These are phyloP conservation scores for Aureobasidium namibiae DNA, from an alignment of 2,329 filamentous ascomycete genomes.

Conservation along the genomic window DNA sequence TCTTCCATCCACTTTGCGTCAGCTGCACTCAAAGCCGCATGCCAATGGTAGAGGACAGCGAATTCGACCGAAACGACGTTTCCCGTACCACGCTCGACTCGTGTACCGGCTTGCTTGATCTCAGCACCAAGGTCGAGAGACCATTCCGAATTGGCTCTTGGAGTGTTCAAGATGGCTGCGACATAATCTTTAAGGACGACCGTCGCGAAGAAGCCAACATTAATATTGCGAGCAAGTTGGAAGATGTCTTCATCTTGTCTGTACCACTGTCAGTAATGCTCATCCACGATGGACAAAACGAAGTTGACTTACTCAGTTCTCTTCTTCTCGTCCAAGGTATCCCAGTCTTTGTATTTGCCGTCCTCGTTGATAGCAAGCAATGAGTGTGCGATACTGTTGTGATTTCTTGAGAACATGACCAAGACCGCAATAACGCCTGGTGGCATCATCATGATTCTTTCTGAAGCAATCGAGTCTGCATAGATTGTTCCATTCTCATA, in stretches of 20 bases:
- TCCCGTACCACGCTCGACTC: slow-evolving; percentile 35
- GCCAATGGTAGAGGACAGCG: slow-evolving; percentile 41
- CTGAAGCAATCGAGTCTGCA: slow-evolving; percentile 37
- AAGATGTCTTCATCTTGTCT: slow-evolving; percentile 44
- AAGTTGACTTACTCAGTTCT: slow-evolving; percentile 31
- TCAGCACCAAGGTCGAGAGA: slow-evolving; percentile 38
- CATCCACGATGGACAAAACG: not conserved
- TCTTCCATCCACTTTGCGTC: slow-evolving; percentile 41
- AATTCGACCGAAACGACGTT: slow-evolving; percentile 41
- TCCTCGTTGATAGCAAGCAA: slow-evolving; percentile 37
- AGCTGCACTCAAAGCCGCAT: slow-evolving; percentile 36
- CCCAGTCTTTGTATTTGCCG: slow-evolving; percentile 36
- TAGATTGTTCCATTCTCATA: slow-evolving; percentile 36
- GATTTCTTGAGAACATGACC: slow-evolving; percentile 39
- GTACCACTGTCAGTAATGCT: slow-evolving; percentile 10
- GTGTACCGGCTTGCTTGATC: slow-evolving; percentile 33
- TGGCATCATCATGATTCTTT: slow-evolving; percentile 42
- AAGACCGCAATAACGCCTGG: slow-evolving; percentile 36
- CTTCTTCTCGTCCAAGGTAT: slow-evolving; percentile 28
- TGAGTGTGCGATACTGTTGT: slow-evolving; percentile 36
- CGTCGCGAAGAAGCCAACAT: slow-evolving; percentile 39
- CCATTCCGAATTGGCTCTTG: slow-evolving; percentile 39
- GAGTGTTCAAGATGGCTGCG: slow-evolving; percentile 38
- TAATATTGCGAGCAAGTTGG: slow-evolving; percentile 39
- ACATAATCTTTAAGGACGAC: slow-evolving; percentile 41